These are phyloP conservation scores for Boletus subparvulus DNA, from an alignment of 768 basidiomycete species.

Conservation along the genomic window DNA sequence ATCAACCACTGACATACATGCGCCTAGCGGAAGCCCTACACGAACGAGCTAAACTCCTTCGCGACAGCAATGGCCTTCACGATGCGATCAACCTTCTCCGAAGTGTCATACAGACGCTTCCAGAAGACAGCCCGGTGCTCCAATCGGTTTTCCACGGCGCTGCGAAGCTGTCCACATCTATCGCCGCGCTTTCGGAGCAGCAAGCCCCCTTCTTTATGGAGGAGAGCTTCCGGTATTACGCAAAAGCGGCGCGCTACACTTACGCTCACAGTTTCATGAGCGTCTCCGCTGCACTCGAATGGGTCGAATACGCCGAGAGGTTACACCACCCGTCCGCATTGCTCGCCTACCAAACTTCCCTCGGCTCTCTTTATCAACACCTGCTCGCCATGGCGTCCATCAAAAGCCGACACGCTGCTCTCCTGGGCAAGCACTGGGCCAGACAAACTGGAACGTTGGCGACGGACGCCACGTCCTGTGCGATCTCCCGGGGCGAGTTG, in stretches of 20 bases:
- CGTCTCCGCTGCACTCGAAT: slow-evolving; percentile 12
- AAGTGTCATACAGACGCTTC: not conserved
- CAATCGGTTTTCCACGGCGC: not conserved
- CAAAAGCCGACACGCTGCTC: slow-evolving; percentile 11
- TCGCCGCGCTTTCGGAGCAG: not conserved
- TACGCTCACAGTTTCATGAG: slow-evolving; percentile 2
- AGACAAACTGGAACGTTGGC: slow-evolving; percentile 11
- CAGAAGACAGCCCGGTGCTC: slow-evolving; percentile 3
- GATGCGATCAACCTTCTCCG: not conserved
- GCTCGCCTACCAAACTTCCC: slow-evolving; percentile 21
- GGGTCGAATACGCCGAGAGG: slow-evolving; percentile 12
- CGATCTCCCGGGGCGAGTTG: slow-evolving; percentile 18
- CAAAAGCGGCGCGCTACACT: slow-evolving; percentile 12
- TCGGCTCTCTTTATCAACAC: slow-evolving; percentile 20
- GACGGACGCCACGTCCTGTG: slow-evolving; percentile 28
- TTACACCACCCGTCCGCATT: slow-evolving; percentile 17
- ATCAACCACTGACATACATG: not conserved
- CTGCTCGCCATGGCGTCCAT: slow-evolving; percentile 19
- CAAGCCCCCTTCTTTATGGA: slow-evolving; percentile 5
- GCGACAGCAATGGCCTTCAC: not conserved
- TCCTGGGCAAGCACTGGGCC: slow-evolving; percentile 7
- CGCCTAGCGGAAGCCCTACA: slow-evolving; percentile 1
- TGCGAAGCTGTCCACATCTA: not conserved
- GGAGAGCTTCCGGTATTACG: slow-evolving; percentile 9
- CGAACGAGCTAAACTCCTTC: not conserved